These are phyloP conservation scores for Chenopodium quinoa DNA, from an alignment of 148 eudicot species.

Conservation along the genomic window DNA sequence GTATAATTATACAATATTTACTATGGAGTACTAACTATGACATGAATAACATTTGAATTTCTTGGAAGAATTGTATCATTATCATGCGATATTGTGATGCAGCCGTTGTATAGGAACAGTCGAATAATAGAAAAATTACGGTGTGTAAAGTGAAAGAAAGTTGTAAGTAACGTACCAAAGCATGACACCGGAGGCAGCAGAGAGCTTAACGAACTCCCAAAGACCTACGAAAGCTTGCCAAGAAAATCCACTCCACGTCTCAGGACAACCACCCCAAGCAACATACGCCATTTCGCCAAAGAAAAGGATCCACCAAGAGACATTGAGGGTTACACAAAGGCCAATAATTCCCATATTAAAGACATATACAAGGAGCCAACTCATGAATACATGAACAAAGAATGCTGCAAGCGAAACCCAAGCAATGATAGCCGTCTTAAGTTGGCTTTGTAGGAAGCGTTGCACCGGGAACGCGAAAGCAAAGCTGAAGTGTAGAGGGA, in stretches of 20 bases:
- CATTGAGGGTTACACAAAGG: slow-evolving; percentile 36
- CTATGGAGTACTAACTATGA: no score
- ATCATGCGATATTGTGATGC: no score
- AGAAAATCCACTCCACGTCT: slow-evolving; percentile 64
- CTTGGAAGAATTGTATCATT: no score
- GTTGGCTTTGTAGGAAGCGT: slow-evolving; percentile 61
- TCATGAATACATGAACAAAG: slow-evolving; percentile 30
- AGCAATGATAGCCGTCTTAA: slow-evolving; percentile 47
- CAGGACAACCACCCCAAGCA: slow-evolving; percentile 50
- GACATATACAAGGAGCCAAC: slow-evolving; percentile 43
- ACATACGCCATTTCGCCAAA: slow-evolving; percentile 41
- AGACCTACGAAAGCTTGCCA: slow-evolving; percentile 48
- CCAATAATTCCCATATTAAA: slow-evolving; percentile 48
- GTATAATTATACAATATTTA: no score
- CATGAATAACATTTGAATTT: no score
- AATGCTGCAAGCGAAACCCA: slow-evolving; percentile 43
- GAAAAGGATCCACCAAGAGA: slow-evolving; percentile 52
- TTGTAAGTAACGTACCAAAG: slow-evolving; percentile 41
- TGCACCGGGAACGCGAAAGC: slow-evolving; percentile 55
- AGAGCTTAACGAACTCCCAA: slow-evolving; percentile 64
- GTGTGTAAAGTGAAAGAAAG: no score
- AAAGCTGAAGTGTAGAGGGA: slow-evolving; percentile 67
- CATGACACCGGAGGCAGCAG: slow-evolving; percentile 67
- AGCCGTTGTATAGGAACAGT: no score
- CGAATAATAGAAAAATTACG: no score